Evolutionary conservation across 805 yeast species (phyloP).

Genomic region (Lachancea lanzarotensis): DNA sequence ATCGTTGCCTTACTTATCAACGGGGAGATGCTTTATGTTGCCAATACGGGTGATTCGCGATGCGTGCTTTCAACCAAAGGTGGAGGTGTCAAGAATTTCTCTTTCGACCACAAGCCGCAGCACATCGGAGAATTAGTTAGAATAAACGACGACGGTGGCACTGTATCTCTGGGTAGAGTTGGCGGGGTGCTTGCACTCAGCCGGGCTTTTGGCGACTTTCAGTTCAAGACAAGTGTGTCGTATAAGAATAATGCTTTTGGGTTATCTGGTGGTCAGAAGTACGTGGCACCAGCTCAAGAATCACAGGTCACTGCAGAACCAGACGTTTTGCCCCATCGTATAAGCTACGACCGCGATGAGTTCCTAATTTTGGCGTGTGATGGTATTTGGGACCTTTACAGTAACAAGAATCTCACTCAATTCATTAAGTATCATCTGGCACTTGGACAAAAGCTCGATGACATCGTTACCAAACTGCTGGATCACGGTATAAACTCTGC

Average conservation of each 20-base stretch:
- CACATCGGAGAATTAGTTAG: conserved; percentile 91
- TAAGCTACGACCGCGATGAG: conserved; percentile 44
- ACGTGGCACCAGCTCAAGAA: conserved; percentile 48
- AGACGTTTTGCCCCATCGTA: conserved; percentile 55
- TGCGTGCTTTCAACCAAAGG: conserved; percentile 46
- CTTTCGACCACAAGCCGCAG: conserved; percentile 87
- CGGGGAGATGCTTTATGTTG: conserved; percentile 43
- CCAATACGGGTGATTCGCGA: conserved; percentile 75
- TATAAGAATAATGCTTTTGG: conserved; percentile 34
- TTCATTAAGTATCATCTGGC: conserved; percentile 52
- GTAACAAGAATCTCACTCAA: conserved; percentile 47
- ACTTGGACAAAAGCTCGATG: conserved; percentile 51
- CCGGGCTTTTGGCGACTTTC: conserved; percentile 81
- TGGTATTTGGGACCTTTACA: conserved; percentile 74
- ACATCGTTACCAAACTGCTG: conserved; percentile 51
- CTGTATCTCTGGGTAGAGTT: conserved; percentile 86
- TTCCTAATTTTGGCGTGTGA: conserved; percentile 73
- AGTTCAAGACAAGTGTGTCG: conserved; percentile 37
- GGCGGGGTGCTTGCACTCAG: conserved; percentile 92
- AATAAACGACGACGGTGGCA: conserved; percentile 90
- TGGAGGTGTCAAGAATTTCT: conserved; percentile 53
- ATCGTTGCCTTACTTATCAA: conserved; percentile 41
- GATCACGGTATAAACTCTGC: conserved; percentile 68
- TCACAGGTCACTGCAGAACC: conserved; percentile 78
- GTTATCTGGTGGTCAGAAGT: conserved; percentile 13